phyloP scores from a whole-genome alignment of 495 filamentous ascomycete species.

The Glarea lozoyensis region DNA sequence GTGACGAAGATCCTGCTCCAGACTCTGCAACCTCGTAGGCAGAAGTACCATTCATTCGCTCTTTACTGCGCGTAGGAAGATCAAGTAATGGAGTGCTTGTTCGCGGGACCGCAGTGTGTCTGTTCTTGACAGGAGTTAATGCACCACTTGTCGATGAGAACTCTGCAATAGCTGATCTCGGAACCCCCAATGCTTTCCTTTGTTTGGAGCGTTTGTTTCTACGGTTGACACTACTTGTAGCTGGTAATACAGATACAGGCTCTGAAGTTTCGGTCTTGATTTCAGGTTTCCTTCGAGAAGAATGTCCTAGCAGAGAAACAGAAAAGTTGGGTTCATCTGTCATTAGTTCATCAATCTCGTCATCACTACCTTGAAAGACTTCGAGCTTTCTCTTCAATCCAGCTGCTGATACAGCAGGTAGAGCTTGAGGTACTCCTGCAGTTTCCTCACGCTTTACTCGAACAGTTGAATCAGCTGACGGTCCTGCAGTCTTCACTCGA shows the following conservation, averaged over 20 bases:
- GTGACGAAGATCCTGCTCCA: constrained; percentile 19
- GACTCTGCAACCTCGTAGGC: background rate
- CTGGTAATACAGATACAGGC: background rate
- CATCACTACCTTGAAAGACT: background rate
- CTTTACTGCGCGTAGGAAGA: constrained; percentile 6
- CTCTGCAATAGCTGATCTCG: background rate
- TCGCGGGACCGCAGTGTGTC: background rate
- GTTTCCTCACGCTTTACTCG: constrained; percentile 7
- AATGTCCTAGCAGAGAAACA: background rate
- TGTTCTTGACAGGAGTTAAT: constrained; percentile 9
- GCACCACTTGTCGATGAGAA: background rate
- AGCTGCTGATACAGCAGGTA: background rate
- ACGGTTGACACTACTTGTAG: background rate
- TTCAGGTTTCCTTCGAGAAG: background rate
- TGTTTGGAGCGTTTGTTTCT: background rate
- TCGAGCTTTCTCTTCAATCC: constrained; percentile 13
- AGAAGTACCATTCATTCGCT: constrained; percentile 2
- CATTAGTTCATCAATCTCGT: constrained; percentile 15
- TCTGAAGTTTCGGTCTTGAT: constrained; percentile 12
- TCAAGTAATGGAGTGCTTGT: constrained; percentile 3
- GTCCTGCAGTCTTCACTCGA: constrained; percentile 5
- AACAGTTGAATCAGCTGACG: background rate
- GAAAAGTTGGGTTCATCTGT: background rate
- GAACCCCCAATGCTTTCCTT: background rate
- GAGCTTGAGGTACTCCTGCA: background rate